A percentile compares a stretch with the other conserved stretches of the same genome.
These are phyloP conservation scores for Globisporangium perplexum DNA, from an alignment of 352 stramenopile genomes.

Conservation along the genomic window DNA sequence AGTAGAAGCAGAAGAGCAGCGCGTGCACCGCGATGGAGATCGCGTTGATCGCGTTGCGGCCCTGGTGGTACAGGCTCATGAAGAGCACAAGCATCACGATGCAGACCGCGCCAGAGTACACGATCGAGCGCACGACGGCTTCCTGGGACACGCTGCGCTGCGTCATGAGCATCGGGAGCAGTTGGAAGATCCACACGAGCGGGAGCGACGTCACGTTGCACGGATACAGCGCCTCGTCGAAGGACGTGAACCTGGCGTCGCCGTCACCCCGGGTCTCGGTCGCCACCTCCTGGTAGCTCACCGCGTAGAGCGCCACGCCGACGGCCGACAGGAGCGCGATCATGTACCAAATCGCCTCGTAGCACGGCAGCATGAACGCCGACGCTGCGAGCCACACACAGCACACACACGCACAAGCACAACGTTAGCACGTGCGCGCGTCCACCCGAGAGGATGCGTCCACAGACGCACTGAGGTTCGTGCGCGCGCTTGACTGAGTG, in stretches of 20 bases:
- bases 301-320: conserved; percentile 43
- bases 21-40: conserved; percentile 53
- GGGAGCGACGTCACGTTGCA: conserved; percentile 54
- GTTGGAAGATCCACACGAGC: conserved; percentile 67
- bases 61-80: conserved; percentile 53
- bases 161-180: conserved; percentile 83
- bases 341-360: conserved; percentile 82
- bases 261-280: conserved; percentile 11
- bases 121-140: conserved; percentile 62
- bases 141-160: conserved; percentile 76
- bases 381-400: conserved; percentile 31
- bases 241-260: conserved; percentile 14
- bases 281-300: conserved; percentile 37
- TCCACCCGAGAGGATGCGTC: too few species aligned
- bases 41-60: conserved; percentile 32
- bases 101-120: conserved; percentile 59
- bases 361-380: conserved; percentile 86
- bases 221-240: conserved; percentile 31
- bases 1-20: conserved; percentile 59
- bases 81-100: conserved; percentile 50
- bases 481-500: conserved; percentile 47
- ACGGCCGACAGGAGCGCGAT: conserved; percentile 49
- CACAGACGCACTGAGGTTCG: conserved; percentile 75
- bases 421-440: background rate
- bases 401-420: background rate